Percentiles rank a stretch among this genome's conserved stretches.
phyloP scores from a whole-genome alignment of 2,329 filamentous ascomycete species.

The Colletotrichum musicola region DNA sequence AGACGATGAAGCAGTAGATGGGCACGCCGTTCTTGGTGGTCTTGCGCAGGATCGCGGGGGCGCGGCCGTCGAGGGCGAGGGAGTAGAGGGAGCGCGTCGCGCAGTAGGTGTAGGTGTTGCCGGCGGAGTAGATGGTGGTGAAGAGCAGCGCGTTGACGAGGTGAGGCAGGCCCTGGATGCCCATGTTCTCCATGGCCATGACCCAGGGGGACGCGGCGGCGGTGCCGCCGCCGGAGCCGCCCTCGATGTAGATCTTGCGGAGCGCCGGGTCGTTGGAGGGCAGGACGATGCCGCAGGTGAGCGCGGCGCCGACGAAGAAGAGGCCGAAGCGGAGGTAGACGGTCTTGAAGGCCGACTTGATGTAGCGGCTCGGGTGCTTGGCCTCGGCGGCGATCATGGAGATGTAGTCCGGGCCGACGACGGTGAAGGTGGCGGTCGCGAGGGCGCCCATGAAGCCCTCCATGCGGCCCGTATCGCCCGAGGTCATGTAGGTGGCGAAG shows the following conservation, averaged over 20 bases:
- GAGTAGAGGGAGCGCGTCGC: slow-evolving; percentile 69
- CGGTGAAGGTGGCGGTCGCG: slow-evolving; percentile 74
- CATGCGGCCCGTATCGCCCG: slow-evolving; percentile 74
- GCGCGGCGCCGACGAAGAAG: slow-evolving; percentile 67
- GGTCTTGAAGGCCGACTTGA: slow-evolving; percentile 66
- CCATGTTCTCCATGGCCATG: slow-evolving; percentile 72
- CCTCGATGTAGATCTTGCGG: slow-evolving; percentile 66
- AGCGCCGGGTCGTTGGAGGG: slow-evolving; percentile 73
- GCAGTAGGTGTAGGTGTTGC: slow-evolving; percentile 68
- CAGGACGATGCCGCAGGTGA: slow-evolving; percentile 75
- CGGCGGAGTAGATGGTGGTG: slow-evolving; percentile 73
- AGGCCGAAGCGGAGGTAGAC: slow-evolving; percentile 76
- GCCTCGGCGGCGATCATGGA: slow-evolving; percentile 77
- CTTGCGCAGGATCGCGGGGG: slow-evolving; percentile 52
- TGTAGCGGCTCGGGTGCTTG: slow-evolving; percentile 69
- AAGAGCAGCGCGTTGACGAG: slow-evolving; percentile 72
- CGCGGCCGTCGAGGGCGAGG: slow-evolving; percentile 65
- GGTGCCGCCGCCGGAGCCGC: slow-evolving; percentile 57
- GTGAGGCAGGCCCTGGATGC: slow-evolving; percentile 69
- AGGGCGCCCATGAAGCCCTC: slow-evolving; percentile 78
- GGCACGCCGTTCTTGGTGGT: slow-evolving; percentile 51
- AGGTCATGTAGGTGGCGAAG: slow-evolving; percentile 34
- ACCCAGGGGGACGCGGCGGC: slow-evolving; percentile 69
- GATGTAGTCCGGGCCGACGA: slow-evolving; percentile 74
- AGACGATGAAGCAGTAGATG: slow-evolving; percentile 39